Evolutionary conservation across 257 asterid genomes (phyloP), one percentile per base, ranked within the genome.

Genomic region (Nicotiana undulata): DNA sequence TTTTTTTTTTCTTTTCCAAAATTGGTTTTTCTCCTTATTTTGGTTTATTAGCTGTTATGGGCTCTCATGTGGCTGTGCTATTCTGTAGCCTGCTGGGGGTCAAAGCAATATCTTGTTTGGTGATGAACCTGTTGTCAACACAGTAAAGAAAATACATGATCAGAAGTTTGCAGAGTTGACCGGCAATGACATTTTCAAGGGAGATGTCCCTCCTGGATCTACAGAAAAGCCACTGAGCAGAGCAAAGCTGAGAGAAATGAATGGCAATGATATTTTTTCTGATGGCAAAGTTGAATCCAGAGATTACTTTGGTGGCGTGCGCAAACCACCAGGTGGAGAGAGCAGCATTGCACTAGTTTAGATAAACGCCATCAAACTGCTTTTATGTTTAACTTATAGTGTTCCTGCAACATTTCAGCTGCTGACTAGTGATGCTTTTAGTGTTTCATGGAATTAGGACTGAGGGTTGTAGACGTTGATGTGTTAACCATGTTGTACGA

Each of bases 281-380:
- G 98, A 95, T 24, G 98, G 93, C 18, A 90, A 92, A 85, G 89
- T 88, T 59, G 88, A 92, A 83, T 88, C 94, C 26, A 85, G 97
- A 80, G 99, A 92, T 75, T 88, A 89, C 87, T 88, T 92, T 82
- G 98, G 97, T 51, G 98, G 97, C 12, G 97, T 93, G 75, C 95
- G 97, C 64, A 82, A 93, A 83, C 98, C 98, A 17, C 98, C 97
- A 5, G 98, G 98, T 24, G 97, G 97, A 2, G 97, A 92, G 86
- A 95, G 98, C 90, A 95, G 92, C 93, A 93, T 95, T 31, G 81
- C 97, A 52, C 86, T 95, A 89, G 90, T 92, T 84, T 94, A 89
- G 82, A 31, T 49, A 32, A 5, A 8, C 31, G 29, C 44, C 31
- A 29, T 26, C 28, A 49, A 18, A 49, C 76, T 46, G 53, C 9